These are phyloP conservation scores for Ophiostoma tasmaniense DNA, from an alignment of 2,329 filamentous ascomycete species.

Conservation along the genomic window DNA sequence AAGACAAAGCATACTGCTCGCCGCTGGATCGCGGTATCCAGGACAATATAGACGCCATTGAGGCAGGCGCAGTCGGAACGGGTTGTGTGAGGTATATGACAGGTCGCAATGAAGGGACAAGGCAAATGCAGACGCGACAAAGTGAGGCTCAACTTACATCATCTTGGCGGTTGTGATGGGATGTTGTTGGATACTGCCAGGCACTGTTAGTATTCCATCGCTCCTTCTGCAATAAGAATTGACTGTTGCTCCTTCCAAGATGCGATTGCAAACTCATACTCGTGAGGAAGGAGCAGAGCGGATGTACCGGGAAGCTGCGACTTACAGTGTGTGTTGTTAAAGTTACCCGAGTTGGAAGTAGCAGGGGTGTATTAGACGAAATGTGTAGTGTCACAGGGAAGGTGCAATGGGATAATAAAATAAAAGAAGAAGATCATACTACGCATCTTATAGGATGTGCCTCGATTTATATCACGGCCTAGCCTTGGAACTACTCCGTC, in stretches of 20 bases:
- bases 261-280: neutral
- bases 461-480: slow-evolving; percentile 7
- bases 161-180: slow-evolving; percentile 14
- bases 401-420: neutral
- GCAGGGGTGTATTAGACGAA: slow-evolving; percentile 8
- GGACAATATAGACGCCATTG: slow-evolving; percentile 10
- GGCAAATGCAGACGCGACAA: neutral
- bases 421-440: neutral
- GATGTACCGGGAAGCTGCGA: slow-evolving; percentile 13
- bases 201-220: slow-evolving; percentile 13
- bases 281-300: slow-evolving; percentile 5
- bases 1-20: slow-evolving; percentile 16
- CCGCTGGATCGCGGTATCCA: slow-evolving; percentile 20
- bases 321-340: slow-evolving; percentile 9
- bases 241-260: neutral
- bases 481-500: neutral
- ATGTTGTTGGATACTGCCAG: neutral
- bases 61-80: neutral
- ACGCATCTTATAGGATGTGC: neutral
- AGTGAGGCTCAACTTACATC: slow-evolving; percentile 15
- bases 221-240: slow-evolving; percentile 12
- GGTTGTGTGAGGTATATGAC: neutral
- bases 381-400: slow-evolving; percentile 10
- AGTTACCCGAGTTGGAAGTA: slow-evolving; percentile 13
- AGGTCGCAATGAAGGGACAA: neutral